These are phyloP conservation scores for Macaranga tanarius DNA, from an alignment of 441 rosid species.

Conservation along the genomic window DNA sequence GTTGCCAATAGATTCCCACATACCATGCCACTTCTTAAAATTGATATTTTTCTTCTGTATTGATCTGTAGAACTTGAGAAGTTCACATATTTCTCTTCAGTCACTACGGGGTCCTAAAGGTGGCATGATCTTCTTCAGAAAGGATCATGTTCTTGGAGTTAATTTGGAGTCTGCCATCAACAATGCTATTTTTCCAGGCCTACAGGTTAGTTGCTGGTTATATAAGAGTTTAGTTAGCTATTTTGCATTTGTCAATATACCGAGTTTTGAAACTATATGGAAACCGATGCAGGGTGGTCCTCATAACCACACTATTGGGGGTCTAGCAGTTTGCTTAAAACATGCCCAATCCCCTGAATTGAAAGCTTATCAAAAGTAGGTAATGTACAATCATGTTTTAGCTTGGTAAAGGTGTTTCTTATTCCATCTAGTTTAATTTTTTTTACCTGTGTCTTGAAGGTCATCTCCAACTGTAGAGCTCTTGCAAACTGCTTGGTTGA, in stretches of 20 bases:
- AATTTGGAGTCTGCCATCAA: constrained; percentile 80
- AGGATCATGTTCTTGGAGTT: constrained; percentile 72
- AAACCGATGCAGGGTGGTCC: constrained; percentile 73
- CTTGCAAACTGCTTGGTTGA: constrained; percentile 69
- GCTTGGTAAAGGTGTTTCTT: neutral
- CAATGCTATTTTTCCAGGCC: constrained; percentile 92
- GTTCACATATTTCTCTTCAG: constrained; percentile 32
- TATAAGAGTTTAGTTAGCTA: neutral
- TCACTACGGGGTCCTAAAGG: constrained; percentile 98
- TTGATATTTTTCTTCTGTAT: neutral
- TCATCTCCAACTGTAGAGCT: constrained; percentile 69
- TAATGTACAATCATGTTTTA: constrained; percentile 18
- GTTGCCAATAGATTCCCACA: neutral
- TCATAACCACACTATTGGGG: constrained; percentile 93
- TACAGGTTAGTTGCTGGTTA: constrained; percentile 50
- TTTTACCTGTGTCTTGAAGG: constrained; percentile 36
- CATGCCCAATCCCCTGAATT: constrained; percentile 73
- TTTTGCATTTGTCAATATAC: neutral
- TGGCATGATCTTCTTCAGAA: constrained; percentile 92
- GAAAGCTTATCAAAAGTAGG: constrained; percentile 75
- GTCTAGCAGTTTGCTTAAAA: constrained; percentile 86
- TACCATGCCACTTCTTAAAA: neutral
- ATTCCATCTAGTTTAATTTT: too few relatives aligned
- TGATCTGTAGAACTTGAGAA: neutral
- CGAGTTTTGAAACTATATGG: neutral